Conservation (phyloP, 2,329 filamentous ascomycete species). For the Lasiodiplodia sp. region DNA sequence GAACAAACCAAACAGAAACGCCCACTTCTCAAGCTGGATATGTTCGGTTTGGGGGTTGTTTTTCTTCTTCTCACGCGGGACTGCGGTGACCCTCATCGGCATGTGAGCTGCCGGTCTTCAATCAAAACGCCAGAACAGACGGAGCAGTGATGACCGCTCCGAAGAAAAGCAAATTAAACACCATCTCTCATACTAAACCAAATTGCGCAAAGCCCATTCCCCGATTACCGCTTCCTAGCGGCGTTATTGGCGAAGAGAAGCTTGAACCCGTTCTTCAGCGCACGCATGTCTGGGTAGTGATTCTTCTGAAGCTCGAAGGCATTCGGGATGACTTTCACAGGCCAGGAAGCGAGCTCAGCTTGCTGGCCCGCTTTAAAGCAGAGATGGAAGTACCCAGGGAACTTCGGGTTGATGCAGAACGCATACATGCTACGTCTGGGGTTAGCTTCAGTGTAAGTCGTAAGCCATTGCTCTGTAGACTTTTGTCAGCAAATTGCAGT, state of each 20-base stretch:
- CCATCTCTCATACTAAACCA: background rate
- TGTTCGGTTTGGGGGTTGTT: background rate
- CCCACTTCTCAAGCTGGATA: background rate
- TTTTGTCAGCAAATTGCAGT: slow-evolving; percentile 25
- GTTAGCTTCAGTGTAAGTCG: slow-evolving; percentile 95
- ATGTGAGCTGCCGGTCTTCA: slow-evolving; percentile 6
- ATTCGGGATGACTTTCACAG: slow-evolving; percentile 89
- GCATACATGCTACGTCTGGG: slow-evolving; percentile 92
- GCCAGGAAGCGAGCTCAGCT: slow-evolving; percentile 77
- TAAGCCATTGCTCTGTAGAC: slow-evolving; percentile 87
- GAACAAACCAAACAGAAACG: background rate
- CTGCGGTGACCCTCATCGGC: background rate
- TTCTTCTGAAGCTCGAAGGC: slow-evolving; percentile 90
- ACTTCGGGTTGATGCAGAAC: slow-evolving; percentile 92
- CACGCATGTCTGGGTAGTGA: slow-evolving; percentile 92
- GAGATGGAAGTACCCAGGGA: slow-evolving; percentile 92
- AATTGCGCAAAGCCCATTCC: background rate
- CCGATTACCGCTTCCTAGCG: slow-evolving; percentile 16
- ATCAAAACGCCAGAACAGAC: slow-evolving; percentile 18
- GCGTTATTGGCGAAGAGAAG: slow-evolving; percentile 68
- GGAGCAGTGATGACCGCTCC: slow-evolving; percentile 3
- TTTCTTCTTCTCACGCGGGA: background rate
- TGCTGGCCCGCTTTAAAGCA: slow-evolving; percentile 91
- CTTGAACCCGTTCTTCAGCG: slow-evolving; percentile 97
- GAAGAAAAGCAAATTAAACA: background rate